Base-by-base conservation (phyloP, 164 flowering plant genomes). In the Echeveria elegans region DNA sequence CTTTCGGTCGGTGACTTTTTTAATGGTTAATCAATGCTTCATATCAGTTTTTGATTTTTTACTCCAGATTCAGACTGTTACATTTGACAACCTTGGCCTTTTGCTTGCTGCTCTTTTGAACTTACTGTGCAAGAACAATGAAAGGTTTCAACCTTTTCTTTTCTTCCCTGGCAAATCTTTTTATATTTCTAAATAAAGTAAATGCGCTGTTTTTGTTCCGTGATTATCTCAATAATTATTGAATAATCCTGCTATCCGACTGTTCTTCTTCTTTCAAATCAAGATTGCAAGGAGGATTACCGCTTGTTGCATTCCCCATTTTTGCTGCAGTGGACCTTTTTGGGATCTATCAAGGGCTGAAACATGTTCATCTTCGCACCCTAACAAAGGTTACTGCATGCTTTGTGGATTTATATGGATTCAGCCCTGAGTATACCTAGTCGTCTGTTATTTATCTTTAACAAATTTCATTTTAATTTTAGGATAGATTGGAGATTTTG, bases 31-130 rank as follows among this genome's bases (percentile, higher is more conserved):
- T 50, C n/a, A 50, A n/a, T 50, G 56, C 32, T 6, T 60, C 19
- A 37, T 65, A 64, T 71, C 68, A 69, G 40, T 53, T 63, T 71
- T 74, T n/a, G n/a, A 52, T 24, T 68, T 69, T 76, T n/a, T 21
- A 16, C 80, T 81, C 72, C 86, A 92, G 98, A 88, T 90, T 68
- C 96, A 90, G 83, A 77, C 93, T 5, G 98, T 90, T 64, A 90
- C 96, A 82, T 92, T 92, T 76, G 98, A 92, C 70, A 87, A 81
- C 72, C 72, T 92, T 71, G 97, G 98, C 59, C 90, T 92, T 66
- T 62, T 88, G 84, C 82, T 92, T 69, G 93, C 98, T 72, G 96
- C 92, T 19, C 53, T 79, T 52, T 62, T 92, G 72, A 92, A 88
- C 72, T 65, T 80, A 63, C 62, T 86, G 68, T 74, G 84, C 74